Percentiles rank a stretch among this genome's conserved stretches.
phyloP scores from a whole-genome alignment of 805 yeast genomes.

The Teunomyces gatunensis region DNA sequence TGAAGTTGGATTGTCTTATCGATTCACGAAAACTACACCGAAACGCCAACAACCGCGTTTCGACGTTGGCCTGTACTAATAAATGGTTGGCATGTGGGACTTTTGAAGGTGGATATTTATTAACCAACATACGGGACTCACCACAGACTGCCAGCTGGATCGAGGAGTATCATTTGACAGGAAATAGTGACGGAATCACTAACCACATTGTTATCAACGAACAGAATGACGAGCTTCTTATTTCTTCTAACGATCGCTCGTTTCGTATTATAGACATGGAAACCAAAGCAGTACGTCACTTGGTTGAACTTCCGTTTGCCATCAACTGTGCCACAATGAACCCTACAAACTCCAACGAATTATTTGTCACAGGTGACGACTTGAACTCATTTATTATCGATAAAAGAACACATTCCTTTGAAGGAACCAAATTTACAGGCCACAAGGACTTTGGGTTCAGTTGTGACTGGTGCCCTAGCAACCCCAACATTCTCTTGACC shows the following conservation, averaged over 20 bases:
- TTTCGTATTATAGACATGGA: constrained; percentile 42
- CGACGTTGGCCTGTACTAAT: constrained; percentile 46
- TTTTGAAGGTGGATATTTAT: constrained; percentile 48
- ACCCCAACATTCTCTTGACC: constrained; percentile 46
- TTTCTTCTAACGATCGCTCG: constrained; percentile 51
- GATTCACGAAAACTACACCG: constrained; percentile 30
- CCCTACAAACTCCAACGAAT: constrained; percentile 36
- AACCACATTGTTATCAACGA: constrained; percentile 44
- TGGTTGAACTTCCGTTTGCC: constrained; percentile 41
- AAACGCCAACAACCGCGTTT: constrained; percentile 40
- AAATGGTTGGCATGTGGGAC: constrained; percentile 51
- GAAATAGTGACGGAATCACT: constrained; percentile 48
- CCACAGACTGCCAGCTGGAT: constrained; percentile 8
- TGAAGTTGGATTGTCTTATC: constrained; percentile 38
- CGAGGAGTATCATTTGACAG: constrained; percentile 40
- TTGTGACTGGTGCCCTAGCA: constrained; percentile 53
- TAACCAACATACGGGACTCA: constrained; percentile 32
- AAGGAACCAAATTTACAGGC: constrained; percentile 29
- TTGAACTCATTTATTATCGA: constrained; percentile 45
- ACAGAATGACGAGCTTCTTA: constrained; percentile 29
- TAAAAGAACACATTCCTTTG: constrained; percentile 23
- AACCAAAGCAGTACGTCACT: constrained; percentile 6
- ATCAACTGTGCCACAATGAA: constrained; percentile 48
- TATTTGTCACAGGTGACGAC: constrained; percentile 52
- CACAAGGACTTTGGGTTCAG: constrained; percentile 58